Percentiles rank a stretch among this genome's conserved stretches.
phyloP scores from a whole-genome alignment of 2,329 filamentous ascomycete genomes.

The Hypoxylon sp. region DNA sequence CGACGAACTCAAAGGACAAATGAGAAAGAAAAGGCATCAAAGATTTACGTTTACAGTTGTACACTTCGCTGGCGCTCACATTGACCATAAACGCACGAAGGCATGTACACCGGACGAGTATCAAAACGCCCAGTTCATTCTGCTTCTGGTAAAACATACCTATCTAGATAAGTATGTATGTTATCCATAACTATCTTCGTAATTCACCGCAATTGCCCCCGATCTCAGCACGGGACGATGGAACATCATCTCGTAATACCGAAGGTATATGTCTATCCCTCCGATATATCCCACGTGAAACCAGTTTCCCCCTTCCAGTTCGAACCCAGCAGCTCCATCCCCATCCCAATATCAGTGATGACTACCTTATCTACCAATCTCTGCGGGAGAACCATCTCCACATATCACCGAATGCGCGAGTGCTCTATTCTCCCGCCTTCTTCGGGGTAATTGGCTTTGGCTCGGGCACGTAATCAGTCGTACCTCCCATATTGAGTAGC shows the following conservation, averaged over 20 bases:
- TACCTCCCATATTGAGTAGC: conserved; percentile 61
- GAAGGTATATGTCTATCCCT: background rate
- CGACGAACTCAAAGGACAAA: too few relatives aligned
- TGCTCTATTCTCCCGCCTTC: conserved; percentile 59
- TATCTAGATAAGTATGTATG: background rate
- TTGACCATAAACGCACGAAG: too few relatives aligned
- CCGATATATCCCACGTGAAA: background rate
- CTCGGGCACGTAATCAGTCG: conserved; percentile 63
- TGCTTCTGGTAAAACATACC: background rate
- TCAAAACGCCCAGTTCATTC: background rate
- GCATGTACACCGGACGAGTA: too few relatives aligned
- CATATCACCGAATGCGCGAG: conserved; percentile 35
- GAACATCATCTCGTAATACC: background rate
- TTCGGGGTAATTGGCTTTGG: conserved; percentile 57
- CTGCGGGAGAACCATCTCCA: conserved; percentile 39
- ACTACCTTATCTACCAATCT: background rate
- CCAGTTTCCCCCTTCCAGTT: background rate
- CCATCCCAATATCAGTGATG: background rate
- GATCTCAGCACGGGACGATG: background rate
- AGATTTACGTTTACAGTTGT: too few relatives aligned
- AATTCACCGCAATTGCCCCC: background rate
- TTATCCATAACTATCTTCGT: background rate
- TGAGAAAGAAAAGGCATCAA: too few relatives aligned
- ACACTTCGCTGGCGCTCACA: too few relatives aligned
- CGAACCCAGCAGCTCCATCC: background rate